A percentile compares a stretch with the other conserved stretches of the same genome.
These are phyloP conservation scores for Cystobasidiaceae sp. DNA, from an alignment of 1,284 basidiomycete species.

Conservation along the genomic window DNA sequence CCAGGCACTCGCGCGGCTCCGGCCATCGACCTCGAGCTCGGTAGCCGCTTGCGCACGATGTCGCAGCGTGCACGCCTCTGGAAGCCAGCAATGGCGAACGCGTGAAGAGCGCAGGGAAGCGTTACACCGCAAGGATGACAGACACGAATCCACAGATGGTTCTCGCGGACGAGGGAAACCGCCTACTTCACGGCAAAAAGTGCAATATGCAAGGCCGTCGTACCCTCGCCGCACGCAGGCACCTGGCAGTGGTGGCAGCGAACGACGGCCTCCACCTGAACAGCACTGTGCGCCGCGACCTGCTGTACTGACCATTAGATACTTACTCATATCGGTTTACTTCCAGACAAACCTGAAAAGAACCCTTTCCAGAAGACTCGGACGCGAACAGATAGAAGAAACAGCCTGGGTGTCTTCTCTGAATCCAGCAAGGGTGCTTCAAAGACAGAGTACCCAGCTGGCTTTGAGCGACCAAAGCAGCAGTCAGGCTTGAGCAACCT, in stretches of 20 bases:
- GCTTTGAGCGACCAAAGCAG: neutral
- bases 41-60: no score
- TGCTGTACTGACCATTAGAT: no score
- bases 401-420: neutral
- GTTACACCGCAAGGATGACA: neutral
- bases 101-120: conserved; percentile 12
- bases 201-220: neutral
- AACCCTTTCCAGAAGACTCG: conserved; percentile 11
- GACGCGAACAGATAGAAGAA: neutral
- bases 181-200: neutral
- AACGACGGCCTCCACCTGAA: no score
- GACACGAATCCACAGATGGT: no score
- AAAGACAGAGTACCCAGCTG: neutral
- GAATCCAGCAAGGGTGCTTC: neutral
- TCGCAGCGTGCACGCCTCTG: no score
- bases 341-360: neutral
- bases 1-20: no score
- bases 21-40: no score
- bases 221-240: neutral
- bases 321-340: neutral
- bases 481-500: neutral
- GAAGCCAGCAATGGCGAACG: conserved; percentile 2
- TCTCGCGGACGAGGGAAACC: no score
- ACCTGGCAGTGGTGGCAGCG: no score
- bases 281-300: no score